Evolutionary conservation across 768 basidiomycete genomes (phyloP).

Genomic region (Tylopilus plumbeoviolaceoides): DNA sequence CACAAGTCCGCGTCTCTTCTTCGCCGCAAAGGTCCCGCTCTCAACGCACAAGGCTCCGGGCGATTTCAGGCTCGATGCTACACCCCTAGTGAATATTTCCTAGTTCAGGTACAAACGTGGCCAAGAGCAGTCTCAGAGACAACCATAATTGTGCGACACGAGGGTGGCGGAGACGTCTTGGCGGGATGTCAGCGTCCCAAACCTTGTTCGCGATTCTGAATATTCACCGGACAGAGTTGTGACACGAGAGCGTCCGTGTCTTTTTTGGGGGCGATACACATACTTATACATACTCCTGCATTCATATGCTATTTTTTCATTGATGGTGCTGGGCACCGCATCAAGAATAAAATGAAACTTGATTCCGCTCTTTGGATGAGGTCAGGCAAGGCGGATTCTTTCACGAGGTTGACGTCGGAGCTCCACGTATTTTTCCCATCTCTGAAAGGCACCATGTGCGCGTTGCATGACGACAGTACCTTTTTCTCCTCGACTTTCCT

Average conservation of each 20-base stretch:
- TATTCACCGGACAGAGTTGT: conserved; percentile 6
- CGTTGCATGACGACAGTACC: conserved; percentile 14
- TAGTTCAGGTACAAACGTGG: background rate
- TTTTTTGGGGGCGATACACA: conserved; percentile 11
- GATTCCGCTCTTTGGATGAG: background rate
- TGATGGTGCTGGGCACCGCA: conserved; percentile 12
- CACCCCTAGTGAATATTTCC: background rate
- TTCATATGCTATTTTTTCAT: background rate
- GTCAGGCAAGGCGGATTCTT: background rate
- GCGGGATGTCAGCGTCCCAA: background rate
- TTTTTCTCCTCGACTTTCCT: background rate
- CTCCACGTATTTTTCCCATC: conserved; percentile 12
- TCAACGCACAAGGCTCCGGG: conserved; percentile 3
- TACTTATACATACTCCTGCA: background rate
- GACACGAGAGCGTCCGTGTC: background rate
- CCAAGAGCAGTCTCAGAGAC: background rate
- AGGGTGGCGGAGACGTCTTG: background rate
- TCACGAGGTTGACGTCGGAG: background rate
- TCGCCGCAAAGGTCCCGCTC: conserved; percentile 10
- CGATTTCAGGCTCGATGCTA: background rate
- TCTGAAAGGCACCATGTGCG: background rate
- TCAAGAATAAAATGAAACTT: conserved; percentile 3
- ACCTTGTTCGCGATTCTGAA: conserved; percentile 8
- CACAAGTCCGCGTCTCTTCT: conserved; percentile 5
- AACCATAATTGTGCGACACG: background rate